Evolutionary conservation across 495 filamentous ascomycete genomes (phyloP).

Genomic region (Acidomyces sp.): DNA sequence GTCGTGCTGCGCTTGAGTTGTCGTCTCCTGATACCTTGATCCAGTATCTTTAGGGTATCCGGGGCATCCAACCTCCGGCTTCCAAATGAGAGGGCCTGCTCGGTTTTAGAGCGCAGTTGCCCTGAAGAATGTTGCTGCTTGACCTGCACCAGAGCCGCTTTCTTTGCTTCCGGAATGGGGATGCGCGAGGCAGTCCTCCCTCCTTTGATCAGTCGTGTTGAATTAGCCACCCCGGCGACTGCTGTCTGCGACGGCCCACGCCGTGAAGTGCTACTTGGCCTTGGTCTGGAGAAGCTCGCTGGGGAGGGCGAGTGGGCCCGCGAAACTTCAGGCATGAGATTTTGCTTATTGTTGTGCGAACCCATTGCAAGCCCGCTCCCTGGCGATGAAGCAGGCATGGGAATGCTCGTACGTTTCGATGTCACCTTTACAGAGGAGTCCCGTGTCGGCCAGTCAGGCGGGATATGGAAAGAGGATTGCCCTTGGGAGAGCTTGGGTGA

Average conservation of each 20-base stretch:
- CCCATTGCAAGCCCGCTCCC: no score
- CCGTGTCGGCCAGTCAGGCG: no score
- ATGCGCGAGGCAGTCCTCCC: constrained; percentile 18
- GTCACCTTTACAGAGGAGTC: no score
- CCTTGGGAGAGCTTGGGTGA: no score
- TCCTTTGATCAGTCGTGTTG: constrained; percentile 1
- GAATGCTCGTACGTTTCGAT: no score
- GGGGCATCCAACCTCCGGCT: constrained; percentile 12
- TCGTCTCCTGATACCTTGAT: constrained; percentile 17
- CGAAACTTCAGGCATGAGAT: constrained; percentile 1
- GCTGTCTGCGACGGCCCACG: constrained; percentile 1
- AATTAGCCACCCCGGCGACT: background rate
- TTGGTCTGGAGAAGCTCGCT: constrained; percentile 15
- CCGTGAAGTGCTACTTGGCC: constrained; percentile 8
- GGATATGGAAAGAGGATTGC: no score
- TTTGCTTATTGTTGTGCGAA: no score
- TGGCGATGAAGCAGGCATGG: no score
- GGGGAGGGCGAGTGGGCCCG: constrained; percentile 12
- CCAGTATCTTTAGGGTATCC: constrained; percentile 12
- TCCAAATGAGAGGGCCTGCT: constrained; percentile 8
- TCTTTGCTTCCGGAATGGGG: constrained; percentile 17
- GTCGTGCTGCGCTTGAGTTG: constrained; percentile 1
- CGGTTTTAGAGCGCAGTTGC: background rate
- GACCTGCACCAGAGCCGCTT: constrained; percentile 14
- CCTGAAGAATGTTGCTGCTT: constrained; percentile 1